Evolutionary conservation across 2,329 filamentous ascomycete genomes (phyloP).

Genomic region (Exophiala bonariae): DNA sequence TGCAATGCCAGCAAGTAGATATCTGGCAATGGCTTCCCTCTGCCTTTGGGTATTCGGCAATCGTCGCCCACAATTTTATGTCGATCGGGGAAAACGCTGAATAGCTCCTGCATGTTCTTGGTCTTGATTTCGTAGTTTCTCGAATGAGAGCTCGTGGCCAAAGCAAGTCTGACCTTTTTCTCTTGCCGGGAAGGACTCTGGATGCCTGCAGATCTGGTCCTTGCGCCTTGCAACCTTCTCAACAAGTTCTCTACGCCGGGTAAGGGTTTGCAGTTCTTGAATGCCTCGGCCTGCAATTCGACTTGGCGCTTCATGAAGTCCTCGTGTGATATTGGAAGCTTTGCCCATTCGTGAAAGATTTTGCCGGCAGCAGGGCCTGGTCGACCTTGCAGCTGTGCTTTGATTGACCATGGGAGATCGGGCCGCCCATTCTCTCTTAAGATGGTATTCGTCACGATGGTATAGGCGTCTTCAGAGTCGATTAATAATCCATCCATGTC

Average conservation of each 20-base stretch:
- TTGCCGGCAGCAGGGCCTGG: conserved; percentile 59
- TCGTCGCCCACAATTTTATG: conserved; percentile 86
- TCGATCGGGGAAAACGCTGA: conserved; percentile 62
- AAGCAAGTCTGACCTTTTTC: conserved; percentile 70
- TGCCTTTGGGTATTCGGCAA: conserved; percentile 68
- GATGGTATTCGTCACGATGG: conserved; percentile 76
- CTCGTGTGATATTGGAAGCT: conserved; percentile 72
- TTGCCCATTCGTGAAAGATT: conserved; percentile 78
- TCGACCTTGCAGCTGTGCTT: conserved; percentile 78
- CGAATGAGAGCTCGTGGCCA: conserved; percentile 77
- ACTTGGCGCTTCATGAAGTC: conserved; percentile 64
- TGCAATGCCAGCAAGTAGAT: conserved; percentile 87
- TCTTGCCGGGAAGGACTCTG: conserved; percentile 30
- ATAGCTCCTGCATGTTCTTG: conserved; percentile 51
- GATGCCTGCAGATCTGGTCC: conserved; percentile 34
- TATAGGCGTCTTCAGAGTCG: conserved; percentile 90
- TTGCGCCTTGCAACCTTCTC: conserved; percentile 45
- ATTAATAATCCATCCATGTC: conserved; percentile 98
- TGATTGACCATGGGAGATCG: conserved; percentile 85
- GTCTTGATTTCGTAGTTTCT: conserved; percentile 79
- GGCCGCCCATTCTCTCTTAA: conserved; percentile 74
- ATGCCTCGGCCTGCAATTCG: conserved; percentile 68
- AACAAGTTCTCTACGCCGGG: conserved; percentile 76
- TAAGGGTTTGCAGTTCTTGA: conserved; percentile 72
- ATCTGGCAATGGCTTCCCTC: conserved; percentile 93